A percentile compares a stretch with the other conserved stretches of the same genome.
Conservation (phyloP, 2,329 filamentous ascomycete genomes). For the Gaeumannomyces tritici region DNA sequence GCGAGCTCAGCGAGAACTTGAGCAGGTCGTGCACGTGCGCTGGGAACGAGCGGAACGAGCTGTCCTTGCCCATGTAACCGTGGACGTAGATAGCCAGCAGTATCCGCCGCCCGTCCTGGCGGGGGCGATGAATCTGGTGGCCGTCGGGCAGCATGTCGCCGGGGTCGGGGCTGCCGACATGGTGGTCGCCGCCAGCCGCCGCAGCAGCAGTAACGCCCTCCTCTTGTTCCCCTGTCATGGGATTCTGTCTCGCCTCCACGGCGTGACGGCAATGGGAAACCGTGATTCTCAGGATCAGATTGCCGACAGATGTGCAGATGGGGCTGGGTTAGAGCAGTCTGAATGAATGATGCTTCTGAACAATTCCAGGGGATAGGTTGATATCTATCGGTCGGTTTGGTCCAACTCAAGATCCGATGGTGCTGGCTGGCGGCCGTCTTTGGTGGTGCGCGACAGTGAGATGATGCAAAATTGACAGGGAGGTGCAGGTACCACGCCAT, state of each 20-base stretch:
- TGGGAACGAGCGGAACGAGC: constrained; percentile 80
- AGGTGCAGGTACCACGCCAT: background rate
- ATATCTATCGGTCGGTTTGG: background rate
- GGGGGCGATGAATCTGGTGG: background rate
- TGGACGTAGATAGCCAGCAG: constrained; percentile 79
- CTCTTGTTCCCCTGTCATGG: background rate
- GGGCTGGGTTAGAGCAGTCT: background rate
- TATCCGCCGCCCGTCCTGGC: constrained; percentile 24
- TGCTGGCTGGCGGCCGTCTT: background rate
- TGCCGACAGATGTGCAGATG: background rate
- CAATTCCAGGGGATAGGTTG: background rate
- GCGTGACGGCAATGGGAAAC: background rate
- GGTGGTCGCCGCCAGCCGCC: no score
- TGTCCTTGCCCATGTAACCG: constrained; percentile 82
- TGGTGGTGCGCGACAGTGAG: background rate
- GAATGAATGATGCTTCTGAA: background rate
- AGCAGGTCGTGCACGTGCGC: constrained; percentile 75
- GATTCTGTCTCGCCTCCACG: background rate
- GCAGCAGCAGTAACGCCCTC: background rate
- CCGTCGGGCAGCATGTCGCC: background rate
- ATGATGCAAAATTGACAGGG: background rate
- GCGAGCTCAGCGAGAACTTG: constrained; percentile 54
- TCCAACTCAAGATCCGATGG: background rate
- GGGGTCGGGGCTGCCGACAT: no score
- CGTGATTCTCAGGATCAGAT: background rate